Percentiles rank a stretch among this genome's conserved stretches.
phyloP scores from a whole-genome alignment of 768 basidiomycete species.

The Artomyces pyxidatus region DNA sequence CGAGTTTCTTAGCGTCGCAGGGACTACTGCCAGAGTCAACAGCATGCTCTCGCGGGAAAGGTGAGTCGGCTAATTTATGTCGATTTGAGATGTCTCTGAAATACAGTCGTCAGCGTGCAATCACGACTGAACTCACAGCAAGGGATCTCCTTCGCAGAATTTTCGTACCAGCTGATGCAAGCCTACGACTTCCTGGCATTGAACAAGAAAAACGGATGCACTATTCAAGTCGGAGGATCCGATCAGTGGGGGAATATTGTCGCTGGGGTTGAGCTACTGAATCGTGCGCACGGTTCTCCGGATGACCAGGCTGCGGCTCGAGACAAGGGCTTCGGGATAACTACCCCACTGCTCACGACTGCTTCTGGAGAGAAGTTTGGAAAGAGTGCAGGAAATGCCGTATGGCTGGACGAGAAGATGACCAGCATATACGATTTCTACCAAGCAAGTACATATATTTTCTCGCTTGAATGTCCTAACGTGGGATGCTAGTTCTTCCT shows the following conservation, averaged over 20 bases:
- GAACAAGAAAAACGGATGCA: constrained; percentile 55
- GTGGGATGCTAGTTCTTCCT: constrained; percentile 69
- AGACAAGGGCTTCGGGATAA: constrained; percentile 66
- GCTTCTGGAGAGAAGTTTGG: constrained; percentile 92
- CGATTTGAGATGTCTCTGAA: background rate
- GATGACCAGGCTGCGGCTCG: constrained; percentile 4
- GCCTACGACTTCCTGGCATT: constrained; percentile 91
- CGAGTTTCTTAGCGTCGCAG: constrained; percentile 77
- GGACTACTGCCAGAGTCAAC: constrained; percentile 74
- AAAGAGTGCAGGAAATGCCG: constrained; percentile 92
- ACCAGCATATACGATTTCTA: constrained; percentile 93
- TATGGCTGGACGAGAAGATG: constrained; percentile 75
- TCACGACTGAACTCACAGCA: constrained; percentile 68
- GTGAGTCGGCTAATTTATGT: constrained; percentile 31
- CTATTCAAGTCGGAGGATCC: constrained; percentile 89
- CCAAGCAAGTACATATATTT: constrained; percentile 47
- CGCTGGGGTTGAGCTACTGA: constrained; percentile 87
- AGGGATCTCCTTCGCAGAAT: constrained; percentile 98
- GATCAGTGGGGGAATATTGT: constrained; percentile 99
- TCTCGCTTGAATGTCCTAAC: background rate
- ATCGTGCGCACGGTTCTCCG: constrained; percentile 32
- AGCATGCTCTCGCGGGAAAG: constrained; percentile 89
- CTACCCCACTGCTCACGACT: constrained; percentile 90
- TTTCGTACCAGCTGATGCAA: constrained; percentile 94
- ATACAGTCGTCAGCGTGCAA: constrained; percentile 51